phyloP scores from a whole-genome alignment of 768 basidiomycete species.

The Hericium rajendrae region DNA sequence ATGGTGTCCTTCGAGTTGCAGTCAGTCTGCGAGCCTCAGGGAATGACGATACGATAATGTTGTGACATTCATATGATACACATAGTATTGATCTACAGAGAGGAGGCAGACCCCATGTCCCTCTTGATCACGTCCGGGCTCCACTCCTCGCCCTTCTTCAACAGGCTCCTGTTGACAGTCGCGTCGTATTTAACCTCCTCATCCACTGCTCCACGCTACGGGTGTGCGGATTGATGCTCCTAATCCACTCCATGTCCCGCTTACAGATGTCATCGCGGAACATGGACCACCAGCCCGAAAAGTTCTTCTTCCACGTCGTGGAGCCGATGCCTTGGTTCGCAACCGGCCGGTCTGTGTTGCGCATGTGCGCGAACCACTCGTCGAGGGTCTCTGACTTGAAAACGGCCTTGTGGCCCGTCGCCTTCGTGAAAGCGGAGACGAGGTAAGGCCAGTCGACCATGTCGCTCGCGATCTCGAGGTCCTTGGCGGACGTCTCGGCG shows the following conservation, averaged over 20 bases:
- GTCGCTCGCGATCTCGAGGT: conserved; percentile 19
- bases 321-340: conserved; percentile 14
- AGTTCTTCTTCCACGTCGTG: conserved; percentile 25
- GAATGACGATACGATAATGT: too few relatives aligned
- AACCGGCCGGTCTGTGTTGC: conserved; percentile 12
- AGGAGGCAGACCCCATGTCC: too few relatives aligned
- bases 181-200: background rate
- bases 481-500: conserved; percentile 12
- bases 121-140: background rate
- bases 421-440: conserved; percentile 16
- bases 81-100: too few relatives aligned
- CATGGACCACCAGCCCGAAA: conserved; percentile 32
- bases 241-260: conserved; percentile 36
- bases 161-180: background rate
- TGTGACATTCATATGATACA: too few relatives aligned
- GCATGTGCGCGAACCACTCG: conserved; percentile 14
- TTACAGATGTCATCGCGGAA: conserved; percentile 34
- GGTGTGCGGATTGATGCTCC: conserved; percentile 26
- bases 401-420: conserved; percentile 17
- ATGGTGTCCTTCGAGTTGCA: too few relatives aligned
- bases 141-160: background rate
- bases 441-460: conserved; percentile 15
- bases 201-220: conserved; percentile 18
- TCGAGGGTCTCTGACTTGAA: conserved; percentile 11
- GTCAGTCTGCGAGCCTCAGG: too few relatives aligned